Conservation (phyloP, 768 basidiomycete species). For the Lentinula detonsa region DNA sequence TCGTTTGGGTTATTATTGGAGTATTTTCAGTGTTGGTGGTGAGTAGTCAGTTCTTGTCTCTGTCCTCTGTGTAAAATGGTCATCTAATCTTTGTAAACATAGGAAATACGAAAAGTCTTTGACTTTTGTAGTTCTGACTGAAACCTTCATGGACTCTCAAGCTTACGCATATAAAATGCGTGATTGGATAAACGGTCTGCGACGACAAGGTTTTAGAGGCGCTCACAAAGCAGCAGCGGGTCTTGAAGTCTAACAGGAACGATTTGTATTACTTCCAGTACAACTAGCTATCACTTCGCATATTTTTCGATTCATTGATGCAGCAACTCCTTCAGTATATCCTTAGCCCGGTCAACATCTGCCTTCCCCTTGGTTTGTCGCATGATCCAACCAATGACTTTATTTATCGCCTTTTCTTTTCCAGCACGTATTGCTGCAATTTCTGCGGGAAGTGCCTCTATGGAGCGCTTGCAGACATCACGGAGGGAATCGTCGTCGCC, state of each 20-base stretch:
- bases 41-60: slow-evolving; percentile 17
- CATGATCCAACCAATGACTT: slow-evolving; percentile 84
- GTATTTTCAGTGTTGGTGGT: slow-evolving; percentile 70
- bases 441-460: slow-evolving; percentile 61
- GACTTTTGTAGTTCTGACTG: slow-evolving; percentile 43
- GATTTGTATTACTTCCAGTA: background rate
- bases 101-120: slow-evolving; percentile 61
- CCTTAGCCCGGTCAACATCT: slow-evolving; percentile 58
- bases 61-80: background rate
- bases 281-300: background rate
- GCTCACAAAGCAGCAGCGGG: slow-evolving; percentile 72
- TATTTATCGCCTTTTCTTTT: slow-evolving; percentile 71
- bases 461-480: slow-evolving; percentile 55
- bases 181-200: slow-evolving; percentile 66
- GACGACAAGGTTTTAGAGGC: slow-evolving; percentile 52
- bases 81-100: background rate
- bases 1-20: slow-evolving; percentile 38
- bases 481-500: slow-evolving; percentile 32
- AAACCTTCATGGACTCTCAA: slow-evolving; percentile 57
- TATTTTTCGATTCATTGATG: background rate
- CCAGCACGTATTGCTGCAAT: slow-evolving; percentile 61
- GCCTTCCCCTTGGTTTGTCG: slow-evolving; percentile 71
- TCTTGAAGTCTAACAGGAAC: slow-evolving; percentile 6
- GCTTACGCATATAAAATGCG: slow-evolving; percentile 46
- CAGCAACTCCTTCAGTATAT: slow-evolving; percentile 34